A percentile compares a stretch with the other conserved stretches of the same genome.
phyloP scores from a whole-genome alignment of 164 flowering plant species.

The Berberis thunbergii region DNA sequence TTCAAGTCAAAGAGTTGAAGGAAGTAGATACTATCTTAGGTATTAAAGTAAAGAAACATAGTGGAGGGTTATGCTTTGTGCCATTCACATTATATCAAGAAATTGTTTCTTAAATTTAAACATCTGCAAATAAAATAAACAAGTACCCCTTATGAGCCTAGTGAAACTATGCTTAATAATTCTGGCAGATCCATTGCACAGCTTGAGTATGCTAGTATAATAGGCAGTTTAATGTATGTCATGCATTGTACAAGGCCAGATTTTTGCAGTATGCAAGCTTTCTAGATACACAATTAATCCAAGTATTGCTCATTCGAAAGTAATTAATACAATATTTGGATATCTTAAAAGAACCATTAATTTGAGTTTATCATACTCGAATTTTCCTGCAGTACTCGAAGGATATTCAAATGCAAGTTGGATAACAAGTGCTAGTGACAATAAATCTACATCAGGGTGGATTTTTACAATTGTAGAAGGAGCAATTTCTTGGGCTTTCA shows the following conservation, averaged over 20 bases:
- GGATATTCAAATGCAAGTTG: conserved; percentile 1
- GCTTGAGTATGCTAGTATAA: conserved; percentile 1
- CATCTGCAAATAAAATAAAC: too few relatives aligned
- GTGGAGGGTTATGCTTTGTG: too few relatives aligned
- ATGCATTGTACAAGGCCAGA: too few relatives aligned
- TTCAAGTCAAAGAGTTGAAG: too few relatives aligned
- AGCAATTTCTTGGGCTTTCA: background rate
- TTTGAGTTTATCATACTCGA: background rate
- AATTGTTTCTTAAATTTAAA: too few relatives aligned
- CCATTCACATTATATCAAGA: too few relatives aligned
- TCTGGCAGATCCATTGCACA: conserved; percentile 1
- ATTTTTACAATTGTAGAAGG: background rate
- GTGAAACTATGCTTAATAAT: background rate
- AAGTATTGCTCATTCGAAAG: conserved; percentile 1
- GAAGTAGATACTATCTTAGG: too few relatives aligned
- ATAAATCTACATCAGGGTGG: background rate
- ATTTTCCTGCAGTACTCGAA: background rate
- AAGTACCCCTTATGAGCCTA: background rate
- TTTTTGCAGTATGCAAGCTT: background rate
- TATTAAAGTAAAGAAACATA: too few relatives aligned
- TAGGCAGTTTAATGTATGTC: background rate
- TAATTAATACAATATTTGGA: background rate
- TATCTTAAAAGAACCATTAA: background rate
- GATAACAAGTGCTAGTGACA: background rate
- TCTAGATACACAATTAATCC: conserved; percentile 3